These are phyloP conservation scores for Tympanopsis confertula DNA, from an alignment of 2,329 filamentous ascomycete genomes.

Conservation along the genomic window DNA sequence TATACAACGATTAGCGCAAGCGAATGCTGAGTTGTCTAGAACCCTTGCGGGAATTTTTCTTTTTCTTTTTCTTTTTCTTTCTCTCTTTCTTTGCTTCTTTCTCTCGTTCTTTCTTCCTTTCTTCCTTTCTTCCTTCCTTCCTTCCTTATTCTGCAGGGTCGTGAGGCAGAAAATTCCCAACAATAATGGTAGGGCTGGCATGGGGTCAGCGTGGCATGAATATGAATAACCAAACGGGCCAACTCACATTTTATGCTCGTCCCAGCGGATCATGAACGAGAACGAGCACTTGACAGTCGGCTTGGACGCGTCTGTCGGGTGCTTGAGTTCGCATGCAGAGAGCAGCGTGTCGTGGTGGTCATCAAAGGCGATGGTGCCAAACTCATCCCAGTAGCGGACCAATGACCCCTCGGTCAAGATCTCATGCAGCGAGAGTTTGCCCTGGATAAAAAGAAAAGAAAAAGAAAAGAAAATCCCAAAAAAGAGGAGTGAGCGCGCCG, in stretches of 20 bases:
- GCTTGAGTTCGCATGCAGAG: constrained; percentile 85
- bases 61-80: too few species aligned
- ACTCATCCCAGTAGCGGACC: constrained; percentile 98
- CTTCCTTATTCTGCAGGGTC: constrained; percentile 35
- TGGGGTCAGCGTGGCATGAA: constrained; percentile 1
- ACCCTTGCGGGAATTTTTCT: too few species aligned
- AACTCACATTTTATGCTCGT: constrained; percentile 89
- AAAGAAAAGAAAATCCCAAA: not conserved
- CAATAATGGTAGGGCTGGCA: constrained; percentile 77
- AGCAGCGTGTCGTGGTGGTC: constrained; percentile 85
- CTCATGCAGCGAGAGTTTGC: constrained; percentile 87
- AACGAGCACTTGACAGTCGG: constrained; percentile 86
- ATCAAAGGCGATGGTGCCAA: constrained; percentile 94
- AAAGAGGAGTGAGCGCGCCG: constrained; percentile 1
- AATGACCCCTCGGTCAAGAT: constrained; percentile 90
- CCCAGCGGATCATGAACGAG: constrained; percentile 88
- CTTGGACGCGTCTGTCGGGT: constrained; percentile 56
- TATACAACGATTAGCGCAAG: too few species aligned
- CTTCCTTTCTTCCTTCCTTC: not conserved
- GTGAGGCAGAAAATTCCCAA: constrained; percentile 92
- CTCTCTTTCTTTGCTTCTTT: too few species aligned
- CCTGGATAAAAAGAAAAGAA: constrained; percentile 36
- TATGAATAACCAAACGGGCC: constrained; percentile 2
- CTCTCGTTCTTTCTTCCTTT: too few species aligned
- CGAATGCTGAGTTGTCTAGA: too few species aligned